Evolutionary conservation across 441 rosid species (phyloP), one percentile per base, ranked within the genome.

Genomic region (Erodium texanum): DNA sequence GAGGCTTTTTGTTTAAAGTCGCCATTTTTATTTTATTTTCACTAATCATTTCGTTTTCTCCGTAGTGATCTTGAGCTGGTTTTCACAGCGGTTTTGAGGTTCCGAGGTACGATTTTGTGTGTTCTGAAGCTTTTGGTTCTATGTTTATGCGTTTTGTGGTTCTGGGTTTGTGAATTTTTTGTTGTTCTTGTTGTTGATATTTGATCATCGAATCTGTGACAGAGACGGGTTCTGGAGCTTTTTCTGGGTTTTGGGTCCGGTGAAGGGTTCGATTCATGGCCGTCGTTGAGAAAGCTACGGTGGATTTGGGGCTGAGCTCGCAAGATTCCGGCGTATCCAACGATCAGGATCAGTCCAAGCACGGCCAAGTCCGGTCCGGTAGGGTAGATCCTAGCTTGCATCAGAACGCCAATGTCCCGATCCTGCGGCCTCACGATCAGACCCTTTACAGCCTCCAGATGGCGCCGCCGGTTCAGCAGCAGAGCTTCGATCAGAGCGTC

Each of bases 201-300:
- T n/a, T 24, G 62, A 56, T 56, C 62, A 10, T 56, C 62, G 62
- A 56, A 56, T 56, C 62, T 56, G 62, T 56, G 62, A 56, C 62
- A 56, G 62, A 56, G 62, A 19, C 62, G 23, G 62, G 23, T 56
- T 56, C 23, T 56, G 24, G 62, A 20, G 62, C 23, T 24, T 66
- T 24, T 66, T 36, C 61, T 23, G 24, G 0, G 41, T 22, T 68
- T 61, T 61, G 8, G 66, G 36, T 62, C 9, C 20, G 27, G 23
- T 63, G 22, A 24, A 18, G 24, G 68, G 38, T 34, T 65, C 14
- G 27, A 38, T 1, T 63, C 68, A 88, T 88, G 96, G 90, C 89
- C 19, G 78, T 86, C 34, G 78, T 82, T 62, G 96, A 88, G 80
- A 85, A 81, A 64, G 78, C 68, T 7, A 80, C 73, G 62, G 81